Evolutionary conservation across 768 basidiomycete species (phyloP).

Genomic region (Terana coerulea): DNA sequence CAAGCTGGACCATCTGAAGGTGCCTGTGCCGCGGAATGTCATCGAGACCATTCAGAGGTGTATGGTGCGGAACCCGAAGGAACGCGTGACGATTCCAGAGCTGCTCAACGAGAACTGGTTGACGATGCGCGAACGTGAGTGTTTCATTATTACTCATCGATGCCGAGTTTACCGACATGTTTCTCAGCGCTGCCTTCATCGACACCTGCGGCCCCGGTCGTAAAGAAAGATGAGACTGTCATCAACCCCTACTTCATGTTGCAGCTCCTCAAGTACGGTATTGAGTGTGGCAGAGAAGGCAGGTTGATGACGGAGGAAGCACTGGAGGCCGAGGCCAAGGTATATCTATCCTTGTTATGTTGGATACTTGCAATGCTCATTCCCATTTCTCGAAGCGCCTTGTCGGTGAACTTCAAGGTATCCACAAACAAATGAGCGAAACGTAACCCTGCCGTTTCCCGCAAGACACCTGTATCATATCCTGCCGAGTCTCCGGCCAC

Average conservation of each 20-base stretch:
- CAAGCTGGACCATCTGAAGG: conserved; percentile 65
- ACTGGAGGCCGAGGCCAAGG: conserved; percentile 54
- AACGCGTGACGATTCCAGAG: conserved; percentile 83
- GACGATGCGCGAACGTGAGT: conserved; percentile 55
- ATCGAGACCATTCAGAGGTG: conserved; percentile 83
- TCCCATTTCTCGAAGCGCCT: too few relatives aligned
- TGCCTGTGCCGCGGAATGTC: conserved; percentile 69
- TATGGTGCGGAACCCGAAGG: conserved; percentile 73
- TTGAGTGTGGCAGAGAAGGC: conserved; percentile 47
- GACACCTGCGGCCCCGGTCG: conserved; percentile 27
- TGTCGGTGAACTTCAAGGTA: too few relatives aligned
- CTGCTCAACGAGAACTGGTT: conserved; percentile 82
- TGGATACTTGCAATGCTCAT: too few relatives aligned
- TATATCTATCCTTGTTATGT: conserved; percentile 22
- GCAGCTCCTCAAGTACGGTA: conserved; percentile 68
- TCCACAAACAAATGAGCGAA: too few relatives aligned
- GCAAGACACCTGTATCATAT: too few relatives aligned
- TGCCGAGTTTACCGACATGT: conserved; percentile 25
- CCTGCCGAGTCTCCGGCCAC: too few relatives aligned
- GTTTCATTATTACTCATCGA: neutral
- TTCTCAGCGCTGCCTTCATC: conserved; percentile 10
- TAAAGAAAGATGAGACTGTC: conserved; percentile 56
- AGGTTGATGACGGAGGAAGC: conserved; percentile 41
- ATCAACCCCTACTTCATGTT: conserved; percentile 81
- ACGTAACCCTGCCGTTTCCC: too few relatives aligned